Percentiles rank a stretch among this genome's conserved stretches.
Evolutionary conservation across 495 filamentous ascomycete species (phyloP).

Genomic region (Rusavskia elegans): DNA sequence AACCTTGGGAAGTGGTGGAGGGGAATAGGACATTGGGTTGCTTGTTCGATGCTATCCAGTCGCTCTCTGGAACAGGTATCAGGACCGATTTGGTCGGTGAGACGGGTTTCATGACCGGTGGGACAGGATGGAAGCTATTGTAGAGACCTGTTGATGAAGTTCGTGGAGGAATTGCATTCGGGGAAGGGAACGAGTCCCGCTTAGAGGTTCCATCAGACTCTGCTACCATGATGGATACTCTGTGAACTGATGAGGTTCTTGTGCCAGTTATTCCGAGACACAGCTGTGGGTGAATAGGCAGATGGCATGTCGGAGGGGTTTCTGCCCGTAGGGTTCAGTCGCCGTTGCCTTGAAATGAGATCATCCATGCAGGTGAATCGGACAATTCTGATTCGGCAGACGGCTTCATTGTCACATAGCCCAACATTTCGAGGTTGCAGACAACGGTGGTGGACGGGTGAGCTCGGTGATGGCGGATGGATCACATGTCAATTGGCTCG

Average conservation of each 20-base stretch:
- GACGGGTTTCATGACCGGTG: constrained; percentile 8
- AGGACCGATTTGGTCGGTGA: constrained; percentile 33
- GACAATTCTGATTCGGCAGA: no score
- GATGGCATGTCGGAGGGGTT: no score
- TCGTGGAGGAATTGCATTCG: constrained; percentile 55
- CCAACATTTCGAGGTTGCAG: no score
- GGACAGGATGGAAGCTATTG: constrained; percentile 12
- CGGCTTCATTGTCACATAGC: no score
- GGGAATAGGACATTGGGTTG: constrained; percentile 1
- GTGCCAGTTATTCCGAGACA: no score
- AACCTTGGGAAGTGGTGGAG: neutral
- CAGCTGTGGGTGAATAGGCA: no score
- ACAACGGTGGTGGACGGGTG: neutral
- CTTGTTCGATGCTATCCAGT: constrained; percentile 31
- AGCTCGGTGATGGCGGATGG: neutral
- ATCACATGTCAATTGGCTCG: neutral
- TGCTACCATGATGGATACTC: no score
- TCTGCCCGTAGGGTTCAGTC: no score
- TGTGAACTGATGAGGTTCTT: no score
- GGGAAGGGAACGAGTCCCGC: constrained; percentile 26
- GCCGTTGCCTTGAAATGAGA: no score
- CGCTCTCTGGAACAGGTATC: constrained; percentile 35
- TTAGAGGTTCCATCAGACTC: neutral
- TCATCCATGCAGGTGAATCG: no score
- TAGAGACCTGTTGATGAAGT: constrained; percentile 46